Evolutionary conservation across 371 early-diverging fungal species (phyloP).

Genomic region (Parasitella parasitica): DNA sequence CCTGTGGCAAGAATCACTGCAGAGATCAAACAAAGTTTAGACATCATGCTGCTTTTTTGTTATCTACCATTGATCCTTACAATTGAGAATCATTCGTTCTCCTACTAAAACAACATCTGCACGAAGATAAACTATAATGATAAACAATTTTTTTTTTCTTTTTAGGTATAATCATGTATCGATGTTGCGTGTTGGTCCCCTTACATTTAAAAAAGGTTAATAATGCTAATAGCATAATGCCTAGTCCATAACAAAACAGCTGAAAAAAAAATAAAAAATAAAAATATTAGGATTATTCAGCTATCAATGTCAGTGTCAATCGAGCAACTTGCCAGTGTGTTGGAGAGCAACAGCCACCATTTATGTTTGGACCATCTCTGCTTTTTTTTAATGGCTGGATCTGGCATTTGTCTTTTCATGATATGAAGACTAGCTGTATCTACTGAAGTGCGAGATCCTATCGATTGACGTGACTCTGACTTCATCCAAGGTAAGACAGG

Average conservation of each 20-base stretch:
- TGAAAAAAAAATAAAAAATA: constrained; percentile 11
- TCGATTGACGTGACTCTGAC: constrained; percentile 38
- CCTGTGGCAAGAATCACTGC: constrained; percentile 53
- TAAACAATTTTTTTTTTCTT: not conserved
- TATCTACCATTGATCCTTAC: constrained; percentile 28
- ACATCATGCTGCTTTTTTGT: not conserved
- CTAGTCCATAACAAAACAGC: constrained; percentile 53
- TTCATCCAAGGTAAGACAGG: constrained; percentile 53
- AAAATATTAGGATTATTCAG: not conserved
- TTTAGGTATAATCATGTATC: not conserved
- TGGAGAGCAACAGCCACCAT: constrained; percentile 50
- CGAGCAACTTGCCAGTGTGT: constrained; percentile 45
- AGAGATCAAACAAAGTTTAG: not conserved
- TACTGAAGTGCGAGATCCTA: constrained; percentile 26
- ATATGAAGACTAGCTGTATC: constrained; percentile 41
- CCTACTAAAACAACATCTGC: constrained; percentile 50
- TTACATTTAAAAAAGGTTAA: constrained; percentile 53
- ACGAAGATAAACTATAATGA: constrained; percentile 39
- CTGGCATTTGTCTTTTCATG: constrained; percentile 36
- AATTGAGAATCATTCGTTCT: constrained; percentile 37
- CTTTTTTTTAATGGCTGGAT: constrained; percentile 31
- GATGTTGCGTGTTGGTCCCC: no score
- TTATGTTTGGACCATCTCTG: constrained; percentile 59
- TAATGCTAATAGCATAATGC: constrained; percentile 31
- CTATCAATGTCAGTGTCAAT: not conserved